These are phyloP conservation scores for Dillenia suffruticosa DNA, from an alignment of 164 flowering plant species.

Conservation along the genomic window DNA sequence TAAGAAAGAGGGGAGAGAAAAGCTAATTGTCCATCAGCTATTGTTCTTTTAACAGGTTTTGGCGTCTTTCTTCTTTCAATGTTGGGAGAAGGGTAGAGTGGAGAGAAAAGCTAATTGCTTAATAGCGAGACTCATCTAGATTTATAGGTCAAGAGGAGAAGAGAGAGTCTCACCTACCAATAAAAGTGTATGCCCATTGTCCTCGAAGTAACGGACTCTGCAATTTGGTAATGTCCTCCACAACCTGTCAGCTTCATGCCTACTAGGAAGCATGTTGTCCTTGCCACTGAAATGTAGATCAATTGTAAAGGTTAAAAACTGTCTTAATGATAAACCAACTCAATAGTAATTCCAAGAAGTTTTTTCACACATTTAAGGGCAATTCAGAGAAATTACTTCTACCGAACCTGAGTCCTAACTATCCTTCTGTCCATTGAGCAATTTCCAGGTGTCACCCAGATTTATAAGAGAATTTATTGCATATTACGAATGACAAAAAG, in stretches of 20 bases:
- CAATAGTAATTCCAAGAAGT: neutral
- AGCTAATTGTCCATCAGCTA: neutral
- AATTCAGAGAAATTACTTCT: too few species aligned
- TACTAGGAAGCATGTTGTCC: conserved; percentile 85
- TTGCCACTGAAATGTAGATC: conserved; percentile 59
- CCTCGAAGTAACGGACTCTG: conserved; percentile 64
- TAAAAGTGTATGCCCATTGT: conserved; percentile 81
- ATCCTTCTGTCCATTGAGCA: too few species aligned
- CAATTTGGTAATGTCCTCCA: conserved; percentile 46
- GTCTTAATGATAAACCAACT: neutral
- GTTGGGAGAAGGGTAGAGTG: too few species aligned
- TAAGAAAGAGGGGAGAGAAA: too few species aligned
- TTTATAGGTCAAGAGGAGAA: neutral
- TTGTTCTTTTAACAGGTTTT: neutral
- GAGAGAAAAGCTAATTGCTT: neutral
- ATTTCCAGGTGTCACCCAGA: too few species aligned
- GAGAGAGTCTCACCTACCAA: conserved; percentile 41
- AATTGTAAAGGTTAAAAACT: conserved; percentile 4
- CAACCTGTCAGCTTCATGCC: conserved; percentile 71
- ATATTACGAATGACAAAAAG: too few species aligned
- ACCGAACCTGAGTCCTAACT: too few species aligned
- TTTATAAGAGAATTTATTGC: too few species aligned
- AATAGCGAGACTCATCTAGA: neutral
- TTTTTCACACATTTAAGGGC: neutral
- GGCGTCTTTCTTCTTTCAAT: neutral